phyloP scores from a whole-genome alignment of 768 basidiomycete species.

The Lepiota brunneoincarnata region DNA sequence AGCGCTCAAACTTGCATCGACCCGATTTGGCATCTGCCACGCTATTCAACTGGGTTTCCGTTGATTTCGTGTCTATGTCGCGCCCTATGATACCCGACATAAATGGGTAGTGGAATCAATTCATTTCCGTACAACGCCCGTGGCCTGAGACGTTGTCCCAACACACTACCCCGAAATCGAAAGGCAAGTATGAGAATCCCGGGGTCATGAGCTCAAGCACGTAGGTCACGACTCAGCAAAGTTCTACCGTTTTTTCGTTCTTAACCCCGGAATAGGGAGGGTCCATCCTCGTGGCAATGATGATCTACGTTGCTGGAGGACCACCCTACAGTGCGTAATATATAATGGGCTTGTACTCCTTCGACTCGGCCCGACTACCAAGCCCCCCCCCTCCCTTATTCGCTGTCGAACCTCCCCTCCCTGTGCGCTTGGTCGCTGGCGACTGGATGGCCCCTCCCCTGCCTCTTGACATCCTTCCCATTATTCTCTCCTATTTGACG shows the following conservation, averaged over 20 bases:
- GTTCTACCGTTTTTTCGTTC: not conserved
- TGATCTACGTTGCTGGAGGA: conserved; percentile 3
- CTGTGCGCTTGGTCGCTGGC: not conserved
- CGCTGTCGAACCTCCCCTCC: not conserved
- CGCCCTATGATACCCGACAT: not conserved
- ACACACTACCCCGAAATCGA: not conserved
- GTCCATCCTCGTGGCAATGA: conserved; percentile 6
- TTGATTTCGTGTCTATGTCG: conserved; percentile 8
- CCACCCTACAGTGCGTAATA: not conserved
- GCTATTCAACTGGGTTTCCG: not conserved
- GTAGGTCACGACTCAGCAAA: too few relatives aligned
- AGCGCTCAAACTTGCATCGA: not conserved
- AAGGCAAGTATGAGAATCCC: not conserved
- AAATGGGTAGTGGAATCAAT: conserved; percentile 1
- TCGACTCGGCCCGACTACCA: not conserved
- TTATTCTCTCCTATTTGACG: conserved; percentile 39
- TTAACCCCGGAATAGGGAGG: not conserved
- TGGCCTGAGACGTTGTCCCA: not conserved
- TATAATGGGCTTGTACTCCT: not conserved
- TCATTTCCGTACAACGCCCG: not conserved
- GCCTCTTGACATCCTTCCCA: conserved; percentile 47
- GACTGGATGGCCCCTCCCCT: conserved; percentile 24
- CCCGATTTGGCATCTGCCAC: conserved; percentile 1
- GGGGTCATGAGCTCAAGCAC: too few relatives aligned
- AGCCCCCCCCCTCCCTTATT: too few relatives aligned